These are phyloP conservation scores for Annulohypoxylon nitens DNA, from an alignment of 495 filamentous ascomycete species.

Conservation along the genomic window DNA sequence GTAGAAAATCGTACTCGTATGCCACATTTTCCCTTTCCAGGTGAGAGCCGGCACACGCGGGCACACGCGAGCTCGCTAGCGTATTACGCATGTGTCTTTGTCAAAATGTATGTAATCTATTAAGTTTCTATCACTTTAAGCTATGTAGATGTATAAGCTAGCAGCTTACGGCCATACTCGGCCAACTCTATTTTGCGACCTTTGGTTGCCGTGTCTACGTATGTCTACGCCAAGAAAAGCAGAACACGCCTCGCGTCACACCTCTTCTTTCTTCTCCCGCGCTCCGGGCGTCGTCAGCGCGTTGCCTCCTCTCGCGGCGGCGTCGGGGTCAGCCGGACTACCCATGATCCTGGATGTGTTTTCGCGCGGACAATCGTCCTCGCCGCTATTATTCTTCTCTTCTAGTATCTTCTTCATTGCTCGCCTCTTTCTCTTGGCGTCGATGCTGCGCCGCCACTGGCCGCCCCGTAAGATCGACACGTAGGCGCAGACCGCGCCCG, in stretches of 20 bases:
- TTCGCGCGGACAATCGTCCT: slow-evolving; percentile 15
- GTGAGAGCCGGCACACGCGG: slow-evolving; percentile 12
- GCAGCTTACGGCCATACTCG: not conserved
- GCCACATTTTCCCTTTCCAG: slow-evolving; percentile 7
- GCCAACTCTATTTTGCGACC: slow-evolving; percentile 33
- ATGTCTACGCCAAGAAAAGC: slow-evolving; percentile 22
- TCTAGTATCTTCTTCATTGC: slow-evolving; percentile 39
- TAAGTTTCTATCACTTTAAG: slow-evolving; percentile 27
- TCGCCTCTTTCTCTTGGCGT: slow-evolving; percentile 56
- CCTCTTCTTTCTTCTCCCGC: slow-evolving; percentile 41
- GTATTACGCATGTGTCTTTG: slow-evolving; percentile 1
- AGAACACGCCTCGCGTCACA: slow-evolving; percentile 29
- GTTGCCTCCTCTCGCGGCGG: slow-evolving; percentile 5
- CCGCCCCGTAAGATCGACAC: slow-evolving; percentile 66
- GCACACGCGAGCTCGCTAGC: not conserved
- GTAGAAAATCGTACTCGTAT: slow-evolving; percentile 1
- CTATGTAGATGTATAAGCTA: slow-evolving; percentile 19
- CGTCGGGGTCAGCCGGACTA: slow-evolving; percentile 9
- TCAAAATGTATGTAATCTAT: not conserved
- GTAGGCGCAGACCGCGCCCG: slow-evolving; percentile 60
- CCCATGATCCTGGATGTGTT: slow-evolving; percentile 9
- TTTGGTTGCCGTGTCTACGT: slow-evolving; percentile 31
- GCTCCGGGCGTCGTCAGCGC: slow-evolving; percentile 40
- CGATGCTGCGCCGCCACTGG: slow-evolving; percentile 66
- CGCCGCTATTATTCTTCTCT: slow-evolving; percentile 34